A percentile compares a stretch with the other conserved stretches of the same genome.
phyloP scores from a whole-genome alignment of 2,329 filamentous ascomycete species.

The Ascochyta viciae-villosae region DNA sequence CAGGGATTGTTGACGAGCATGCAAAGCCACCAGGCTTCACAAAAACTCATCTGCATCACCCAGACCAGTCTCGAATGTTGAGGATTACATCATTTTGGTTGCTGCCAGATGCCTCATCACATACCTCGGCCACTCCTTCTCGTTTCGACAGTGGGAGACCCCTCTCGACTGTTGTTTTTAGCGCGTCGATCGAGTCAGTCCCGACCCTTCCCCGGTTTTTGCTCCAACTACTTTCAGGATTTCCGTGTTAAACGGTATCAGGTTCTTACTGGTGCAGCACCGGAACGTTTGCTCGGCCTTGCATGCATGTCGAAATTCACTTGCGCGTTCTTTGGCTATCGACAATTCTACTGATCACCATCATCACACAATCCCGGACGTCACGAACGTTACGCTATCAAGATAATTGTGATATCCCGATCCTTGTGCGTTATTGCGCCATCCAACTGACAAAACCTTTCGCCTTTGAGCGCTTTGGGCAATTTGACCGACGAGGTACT shows the following conservation, averaged over 20 bases:
- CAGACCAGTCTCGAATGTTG: not conserved
- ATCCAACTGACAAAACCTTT: not conserved
- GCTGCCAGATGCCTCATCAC: conserved; percentile 8
- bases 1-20: not conserved
- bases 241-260: conserved; percentile 6
- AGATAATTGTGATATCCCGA: not conserved
- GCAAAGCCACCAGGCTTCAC: not conserved
- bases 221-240: not conserved
- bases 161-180: not conserved
- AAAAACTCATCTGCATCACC: not conserved
- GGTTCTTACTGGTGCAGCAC: conserved; percentile 9
- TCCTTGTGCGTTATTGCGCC: conserved; percentile 6
- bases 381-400: conserved; percentile 10
- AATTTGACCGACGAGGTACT: not conserved
- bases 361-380: conserved; percentile 7
- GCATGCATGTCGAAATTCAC: conserved; percentile 4
- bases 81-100: not conserved
- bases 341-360: conserved; percentile 2
- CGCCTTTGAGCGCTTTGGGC: not conserved
- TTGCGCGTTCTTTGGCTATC: not conserved
- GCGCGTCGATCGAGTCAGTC: not conserved
- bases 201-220: conserved; percentile 13
- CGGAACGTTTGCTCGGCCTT: conserved; percentile 1
- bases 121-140: not conserved
- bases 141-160: not conserved